These are phyloP conservation scores for Ajuga chamaepitys DNA, from an alignment of 257 asterid species.

Conservation along the genomic window DNA sequence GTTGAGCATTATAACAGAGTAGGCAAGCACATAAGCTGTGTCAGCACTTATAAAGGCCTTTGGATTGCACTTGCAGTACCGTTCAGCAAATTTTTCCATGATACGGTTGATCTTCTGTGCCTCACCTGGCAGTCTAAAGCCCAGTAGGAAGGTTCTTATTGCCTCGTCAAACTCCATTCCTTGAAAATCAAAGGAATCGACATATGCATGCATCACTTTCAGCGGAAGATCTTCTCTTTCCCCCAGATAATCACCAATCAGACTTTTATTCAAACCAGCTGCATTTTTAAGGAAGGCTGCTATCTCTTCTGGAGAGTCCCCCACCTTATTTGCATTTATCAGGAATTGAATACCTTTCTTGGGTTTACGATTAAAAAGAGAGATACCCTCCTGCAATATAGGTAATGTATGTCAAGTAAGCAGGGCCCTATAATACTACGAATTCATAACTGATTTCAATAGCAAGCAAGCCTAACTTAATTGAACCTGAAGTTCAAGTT, in stretches of 20 bases:
- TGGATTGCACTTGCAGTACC: conserved; percentile 95
- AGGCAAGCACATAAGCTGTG: conserved; percentile 97
- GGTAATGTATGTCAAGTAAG: conserved; percentile 17
- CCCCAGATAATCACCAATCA: conserved; percentile 96
- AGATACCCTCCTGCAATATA: conserved; percentile 90
- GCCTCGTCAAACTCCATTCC: conserved; percentile 93
- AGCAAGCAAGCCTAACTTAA: conserved; percentile 14
- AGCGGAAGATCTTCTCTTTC: conserved; percentile 92
- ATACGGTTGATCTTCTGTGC: conserved; percentile 97
- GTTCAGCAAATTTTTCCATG: conserved; percentile 96
- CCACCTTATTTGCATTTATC: conserved; percentile 88
- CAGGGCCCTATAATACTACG: conserved; percentile 3
- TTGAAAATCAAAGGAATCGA: conserved; percentile 96
- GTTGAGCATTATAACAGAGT: conserved; percentile 90
- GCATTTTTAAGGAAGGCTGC: conserved; percentile 79
- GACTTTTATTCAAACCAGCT: conserved; percentile 82
- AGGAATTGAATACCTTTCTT: conserved; percentile 91
- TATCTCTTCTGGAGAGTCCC: conserved; percentile 80
- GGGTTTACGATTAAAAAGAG: conserved; percentile 94
- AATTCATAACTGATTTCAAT: conserved; percentile 5
- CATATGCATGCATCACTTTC: conserved; percentile 97
- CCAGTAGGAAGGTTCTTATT: conserved; percentile 80
- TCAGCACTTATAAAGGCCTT: conserved; percentile 91
- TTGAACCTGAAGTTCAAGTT: conserved; percentile 94
- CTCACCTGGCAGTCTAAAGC: conserved; percentile 98